phyloP scores from a whole-genome alignment of 2,329 filamentous ascomycete species.

The Cadophora sp. region DNA sequence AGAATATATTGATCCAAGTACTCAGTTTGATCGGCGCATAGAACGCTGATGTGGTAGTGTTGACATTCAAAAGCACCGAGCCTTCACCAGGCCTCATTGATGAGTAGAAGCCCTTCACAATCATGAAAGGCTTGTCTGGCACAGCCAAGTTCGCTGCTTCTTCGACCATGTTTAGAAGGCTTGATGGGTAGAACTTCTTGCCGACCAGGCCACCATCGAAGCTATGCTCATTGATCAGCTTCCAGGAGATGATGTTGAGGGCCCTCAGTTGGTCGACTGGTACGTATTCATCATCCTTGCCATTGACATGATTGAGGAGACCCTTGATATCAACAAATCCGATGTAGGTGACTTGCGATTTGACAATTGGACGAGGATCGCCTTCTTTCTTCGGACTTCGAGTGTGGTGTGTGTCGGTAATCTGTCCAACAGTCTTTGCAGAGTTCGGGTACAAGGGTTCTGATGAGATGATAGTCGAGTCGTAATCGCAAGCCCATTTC shows the following conservation, averaged over 20 bases:
- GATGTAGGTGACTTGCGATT: no score
- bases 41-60: slow-evolving; percentile 28
- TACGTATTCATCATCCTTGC: background rate
- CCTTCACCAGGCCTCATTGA: slow-evolving; percentile 29
- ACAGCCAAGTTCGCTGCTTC: background rate
- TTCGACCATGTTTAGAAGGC: background rate
- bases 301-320: background rate
- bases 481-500: slow-evolving; percentile 10
- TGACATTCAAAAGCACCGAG: slow-evolving; percentile 29
- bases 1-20: slow-evolving; percentile 18
- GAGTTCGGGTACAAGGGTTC: background rate
- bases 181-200: background rate
- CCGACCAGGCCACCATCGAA: background rate
- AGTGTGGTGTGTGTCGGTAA: background rate
- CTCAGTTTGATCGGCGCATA: slow-evolving; percentile 14
- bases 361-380: no score
- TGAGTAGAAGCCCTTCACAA: slow-evolving; percentile 25
- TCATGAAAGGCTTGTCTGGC: no score
- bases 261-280: slow-evolving; percentile 13
- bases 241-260: slow-evolving; percentile 30
- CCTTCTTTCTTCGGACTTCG: background rate
- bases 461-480: background rate
- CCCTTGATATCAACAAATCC: no score
- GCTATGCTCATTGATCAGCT: slow-evolving; percentile 11
- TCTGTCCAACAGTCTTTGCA: no score